These are phyloP conservation scores for Aspergillus brunneoviolaceus DNA, from an alignment of 2,329 filamentous ascomycete genomes.

Conservation along the genomic window DNA sequence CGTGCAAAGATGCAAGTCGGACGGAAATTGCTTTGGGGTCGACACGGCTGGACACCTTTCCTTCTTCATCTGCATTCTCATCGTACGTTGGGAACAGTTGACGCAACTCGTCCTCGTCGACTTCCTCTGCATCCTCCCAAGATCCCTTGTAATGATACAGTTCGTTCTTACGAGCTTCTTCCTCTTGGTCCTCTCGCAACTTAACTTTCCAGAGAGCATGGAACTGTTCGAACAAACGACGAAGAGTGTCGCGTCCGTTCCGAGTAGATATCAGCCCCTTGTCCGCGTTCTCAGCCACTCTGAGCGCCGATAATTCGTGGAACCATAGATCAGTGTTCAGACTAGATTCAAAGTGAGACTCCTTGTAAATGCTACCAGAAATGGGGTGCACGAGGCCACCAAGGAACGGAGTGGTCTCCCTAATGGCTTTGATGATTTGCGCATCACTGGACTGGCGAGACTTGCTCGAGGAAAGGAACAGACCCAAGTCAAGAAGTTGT, in stretches of 20 bases:
- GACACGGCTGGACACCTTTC: slow-evolving; percentile 27
- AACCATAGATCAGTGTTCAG: slow-evolving; percentile 37
- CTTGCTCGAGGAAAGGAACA: slow-evolving; percentile 57
- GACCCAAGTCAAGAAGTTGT: slow-evolving; percentile 72
- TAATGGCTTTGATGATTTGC: slow-evolving; percentile 30
- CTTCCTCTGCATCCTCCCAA: slow-evolving; percentile 71
- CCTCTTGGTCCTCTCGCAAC: slow-evolving; percentile 72
- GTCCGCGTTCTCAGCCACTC: slow-evolving; percentile 35
- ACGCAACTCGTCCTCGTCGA: slow-evolving; percentile 71
- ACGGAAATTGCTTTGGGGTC: slow-evolving; percentile 59
- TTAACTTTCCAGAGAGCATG: slow-evolving; percentile 79
- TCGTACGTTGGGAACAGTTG: slow-evolving; percentile 80
- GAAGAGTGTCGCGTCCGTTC: slow-evolving; percentile 55
- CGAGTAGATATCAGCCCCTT: slow-evolving; percentile 38
- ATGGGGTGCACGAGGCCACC: slow-evolving; percentile 28
- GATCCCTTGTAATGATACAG: slow-evolving; percentile 82
- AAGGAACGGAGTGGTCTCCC: slow-evolving; percentile 41
- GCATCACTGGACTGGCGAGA: slow-evolving; percentile 16
- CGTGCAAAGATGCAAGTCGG: slow-evolving; percentile 61
- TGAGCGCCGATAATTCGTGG: slow-evolving; percentile 39
- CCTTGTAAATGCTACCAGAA: slow-evolving; percentile 10
- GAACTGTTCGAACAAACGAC: slow-evolving; percentile 68
- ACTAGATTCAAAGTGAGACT: slow-evolving; percentile 18
- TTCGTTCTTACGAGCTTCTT: slow-evolving; percentile 70
- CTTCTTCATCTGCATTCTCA: slow-evolving; percentile 48